Evolutionary conservation across 2,329 filamentous ascomycete genomes (phyloP), one percentile per base, ranked within the genome.

Genomic region (Clonostachys solani): DNA sequence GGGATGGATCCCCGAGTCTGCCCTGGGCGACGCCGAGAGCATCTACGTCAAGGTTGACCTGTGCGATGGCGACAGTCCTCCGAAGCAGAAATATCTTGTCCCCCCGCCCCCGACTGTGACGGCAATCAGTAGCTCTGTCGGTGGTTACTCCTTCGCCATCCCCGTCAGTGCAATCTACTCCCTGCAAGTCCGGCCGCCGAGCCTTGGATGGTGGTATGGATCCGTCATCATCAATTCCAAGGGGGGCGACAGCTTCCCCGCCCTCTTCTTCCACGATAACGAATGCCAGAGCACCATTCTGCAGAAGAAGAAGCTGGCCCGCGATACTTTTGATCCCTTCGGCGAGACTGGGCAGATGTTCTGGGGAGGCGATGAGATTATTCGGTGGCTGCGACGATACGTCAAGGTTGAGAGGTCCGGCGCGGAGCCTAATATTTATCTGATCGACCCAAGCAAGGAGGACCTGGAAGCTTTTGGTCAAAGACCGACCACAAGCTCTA

Each of bases 121-220:
- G 1, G 80, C 83, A 2, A 87, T 92, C 62, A 77, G 78, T 50
- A 80, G 80, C 41, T 80, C 86, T 1, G 72, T 83, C 43, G 92
- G 92, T 5, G 81, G 87, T 43, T 96, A 96, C 63, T 84, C 94
- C 2, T 99, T 99, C 61, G 91, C 92, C 2, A 80, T 99, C 6
- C 94, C 94, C 2, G 80, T 97, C 33, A 89, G 83, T 54, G 88
- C 92, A 53, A 86, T 99, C 50, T 99, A 95, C 68, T 95, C 89
- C 29, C 76, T 99, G 6, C 77, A 96, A 8, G 85, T 99, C 37
- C 83, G 94, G 3, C 92, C 92, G 5, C 95, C 94, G 6, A 96
- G 90, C 63, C 70, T 96, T 8, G 95, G 94, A 15, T 99, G 94
- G 95, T 99, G 94, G 94, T 96, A 95, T 64, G 94, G 94, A 34